These are phyloP conservation scores for Vickermania ingenoplastis DNA, from an alignment of 208 protist genomes.

Conservation along the genomic window DNA sequence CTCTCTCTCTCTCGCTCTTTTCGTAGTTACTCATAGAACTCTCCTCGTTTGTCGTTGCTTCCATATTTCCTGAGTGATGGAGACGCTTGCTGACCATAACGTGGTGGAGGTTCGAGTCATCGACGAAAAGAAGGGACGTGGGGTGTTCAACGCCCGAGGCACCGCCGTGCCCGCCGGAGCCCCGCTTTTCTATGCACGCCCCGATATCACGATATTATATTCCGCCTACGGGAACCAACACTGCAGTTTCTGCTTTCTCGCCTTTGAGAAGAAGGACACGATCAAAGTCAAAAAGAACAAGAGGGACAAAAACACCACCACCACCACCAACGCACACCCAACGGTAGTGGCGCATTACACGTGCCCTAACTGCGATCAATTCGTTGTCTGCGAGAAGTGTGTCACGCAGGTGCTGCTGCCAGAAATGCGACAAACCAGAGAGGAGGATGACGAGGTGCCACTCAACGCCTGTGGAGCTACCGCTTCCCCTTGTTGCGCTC, in stretches of 20 bases:
- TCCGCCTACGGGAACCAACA: slow-evolving; percentile 35
- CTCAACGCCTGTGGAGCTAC: background rate
- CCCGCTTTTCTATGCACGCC: slow-evolving; percentile 24
- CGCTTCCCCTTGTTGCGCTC: background rate
- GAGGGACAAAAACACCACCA: background rate
- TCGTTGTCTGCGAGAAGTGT: slow-evolving; percentile 41
- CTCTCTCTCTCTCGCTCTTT: too few species aligned
- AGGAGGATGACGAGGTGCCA: slow-evolving; percentile 14
- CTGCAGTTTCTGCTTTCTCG: slow-evolving; percentile 53
- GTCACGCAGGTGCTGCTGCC: slow-evolving; percentile 5
- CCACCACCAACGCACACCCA: background rate
- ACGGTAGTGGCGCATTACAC: slow-evolving; percentile 8
- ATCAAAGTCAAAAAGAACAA: background rate
- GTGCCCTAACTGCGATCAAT: slow-evolving; percentile 61
- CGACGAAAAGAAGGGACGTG: slow-evolving; percentile 33
- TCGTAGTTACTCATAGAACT: too few species aligned
- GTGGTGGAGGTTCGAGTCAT: slow-evolving; percentile 9
- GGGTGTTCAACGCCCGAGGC: slow-evolving; percentile 32
- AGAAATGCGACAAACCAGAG: background rate
- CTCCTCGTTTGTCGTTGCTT: too few species aligned
- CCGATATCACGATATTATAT: slow-evolving; percentile 66
- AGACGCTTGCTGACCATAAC: background rate
- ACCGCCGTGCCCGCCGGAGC: slow-evolving; percentile 16
- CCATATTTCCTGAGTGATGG: too few species aligned
- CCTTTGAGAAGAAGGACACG: background rate